A percentile compares a stretch with the other conserved stretches of the same genome.
Conservation (phyloP, 2,329 filamentous ascomycete genomes). For the Monosporascus sp. region DNA sequence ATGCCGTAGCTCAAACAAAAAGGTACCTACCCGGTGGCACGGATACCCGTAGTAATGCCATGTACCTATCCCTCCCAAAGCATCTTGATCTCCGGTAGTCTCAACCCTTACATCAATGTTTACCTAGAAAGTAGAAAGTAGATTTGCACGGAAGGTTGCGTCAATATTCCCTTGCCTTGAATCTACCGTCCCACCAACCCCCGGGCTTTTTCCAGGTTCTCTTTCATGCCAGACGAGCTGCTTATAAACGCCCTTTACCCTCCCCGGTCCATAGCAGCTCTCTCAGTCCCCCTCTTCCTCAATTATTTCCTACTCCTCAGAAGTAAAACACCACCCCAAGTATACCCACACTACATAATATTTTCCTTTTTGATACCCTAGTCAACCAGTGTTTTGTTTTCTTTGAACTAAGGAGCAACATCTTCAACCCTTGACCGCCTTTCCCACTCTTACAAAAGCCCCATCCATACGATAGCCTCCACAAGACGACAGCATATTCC, state of each 20-base stretch:
- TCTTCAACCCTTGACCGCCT: too few species aligned
- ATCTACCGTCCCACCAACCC: too few species aligned
- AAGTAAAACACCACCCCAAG: not conserved
- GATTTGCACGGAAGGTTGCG: too few species aligned
- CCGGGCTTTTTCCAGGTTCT: too few species aligned
- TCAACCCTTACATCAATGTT: too few species aligned
- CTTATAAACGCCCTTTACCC: not conserved
- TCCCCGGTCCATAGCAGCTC: not conserved
- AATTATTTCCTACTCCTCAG: not conserved
- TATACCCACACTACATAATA: not conserved
- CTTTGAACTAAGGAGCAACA: too few species aligned
- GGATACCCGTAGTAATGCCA: not conserved
- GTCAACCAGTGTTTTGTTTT: not conserved
- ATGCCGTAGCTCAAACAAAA: not conserved
- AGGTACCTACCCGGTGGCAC: not conserved
- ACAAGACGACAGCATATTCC: slow-evolving; percentile 5
- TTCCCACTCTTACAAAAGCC: not conserved
- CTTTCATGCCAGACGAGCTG: not conserved
- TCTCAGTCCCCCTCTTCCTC: not conserved
- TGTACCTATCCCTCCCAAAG: not conserved
- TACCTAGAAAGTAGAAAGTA: too few species aligned
- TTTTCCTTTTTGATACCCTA: not conserved
- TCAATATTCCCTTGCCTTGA: too few species aligned
- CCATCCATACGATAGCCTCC: not conserved
- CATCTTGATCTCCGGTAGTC: too few species aligned